A percentile compares a stretch with the other conserved stretches of the same genome.
Evolutionary conservation across 805 yeast genomes (phyloP).

Genomic region (Blastobotrys peoriensis): DNA sequence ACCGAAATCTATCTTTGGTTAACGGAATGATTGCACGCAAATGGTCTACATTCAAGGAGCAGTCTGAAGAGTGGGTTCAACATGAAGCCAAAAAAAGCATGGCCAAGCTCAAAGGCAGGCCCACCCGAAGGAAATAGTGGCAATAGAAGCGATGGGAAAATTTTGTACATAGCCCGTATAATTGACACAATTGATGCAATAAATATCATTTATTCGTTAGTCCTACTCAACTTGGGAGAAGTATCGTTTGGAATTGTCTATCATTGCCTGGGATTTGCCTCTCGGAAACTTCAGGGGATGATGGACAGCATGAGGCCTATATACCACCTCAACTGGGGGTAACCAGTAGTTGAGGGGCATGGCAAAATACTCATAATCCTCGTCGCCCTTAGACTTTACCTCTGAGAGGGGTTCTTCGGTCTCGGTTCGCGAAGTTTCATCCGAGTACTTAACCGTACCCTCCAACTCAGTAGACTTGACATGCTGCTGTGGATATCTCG

Average conservation of each 20-base stretch:
- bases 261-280: conserved; percentile 8
- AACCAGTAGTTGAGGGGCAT: conserved; percentile 45
- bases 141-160: neutral
- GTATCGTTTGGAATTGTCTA: conserved; percentile 18
- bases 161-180: neutral
- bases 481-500: neutral
- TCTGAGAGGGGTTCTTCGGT: neutral
- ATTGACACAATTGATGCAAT: neutral
- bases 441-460: conserved; percentile 1
- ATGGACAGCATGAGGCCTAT: conserved; percentile 51
- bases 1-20: neutral
- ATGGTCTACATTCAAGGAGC: neutral
- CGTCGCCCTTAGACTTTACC: conserved; percentile 12
- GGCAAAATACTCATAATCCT: conserved; percentile 44
- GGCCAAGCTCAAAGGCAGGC: neutral
- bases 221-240: conserved; percentile 20
- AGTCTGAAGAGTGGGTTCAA: neutral
- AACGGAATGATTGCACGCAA: conserved; percentile 1
- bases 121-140: no score
- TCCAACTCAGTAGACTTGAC: neutral
- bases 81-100: neutral
- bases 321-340: conserved; percentile 51
- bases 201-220: neutral
- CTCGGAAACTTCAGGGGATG: conserved; percentile 30
- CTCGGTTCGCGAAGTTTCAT: neutral